Conservation (phyloP, 2,329 filamentous ascomycete species). For the Colletotrichum sublineola region DNA sequence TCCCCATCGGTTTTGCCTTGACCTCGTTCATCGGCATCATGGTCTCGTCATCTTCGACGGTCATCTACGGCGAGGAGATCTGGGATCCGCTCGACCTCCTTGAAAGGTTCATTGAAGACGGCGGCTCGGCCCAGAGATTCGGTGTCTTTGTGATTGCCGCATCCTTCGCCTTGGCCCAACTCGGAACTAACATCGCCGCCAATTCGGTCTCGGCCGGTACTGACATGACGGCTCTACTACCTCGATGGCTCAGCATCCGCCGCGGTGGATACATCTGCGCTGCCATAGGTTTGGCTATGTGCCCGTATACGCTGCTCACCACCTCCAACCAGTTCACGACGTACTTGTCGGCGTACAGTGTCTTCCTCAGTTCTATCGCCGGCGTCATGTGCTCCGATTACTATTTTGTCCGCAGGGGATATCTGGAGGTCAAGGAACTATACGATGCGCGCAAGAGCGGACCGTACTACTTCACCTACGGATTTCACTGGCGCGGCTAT, state of each 20-base stretch:
- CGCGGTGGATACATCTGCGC: constrained; percentile 91
- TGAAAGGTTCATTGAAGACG: constrained; percentile 76
- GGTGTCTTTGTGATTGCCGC: constrained; percentile 80
- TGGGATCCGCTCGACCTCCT: constrained; percentile 82
- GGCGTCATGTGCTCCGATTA: constrained; percentile 94
- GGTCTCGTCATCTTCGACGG: constrained; percentile 78
- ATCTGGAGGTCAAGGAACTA: constrained; percentile 81
- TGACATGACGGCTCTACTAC: constrained; percentile 84
- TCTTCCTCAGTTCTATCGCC: constrained; percentile 93
- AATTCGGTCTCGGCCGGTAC: constrained; percentile 88
- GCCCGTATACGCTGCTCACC: constrained; percentile 84
- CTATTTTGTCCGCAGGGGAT: constrained; percentile 86
- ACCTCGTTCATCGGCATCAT: constrained; percentile 89
- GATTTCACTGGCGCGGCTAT: constrained; percentile 88
- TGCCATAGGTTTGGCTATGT: constrained; percentile 83
- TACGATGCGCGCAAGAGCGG: constrained; percentile 78
- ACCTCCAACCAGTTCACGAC: constrained; percentile 87
- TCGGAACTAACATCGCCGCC: constrained; percentile 89
- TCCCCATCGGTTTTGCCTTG: constrained; percentile 78
- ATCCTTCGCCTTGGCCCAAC: constrained; percentile 82
- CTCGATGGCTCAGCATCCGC: constrained; percentile 85
- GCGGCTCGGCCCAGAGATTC: constrained; percentile 76
- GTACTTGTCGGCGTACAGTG: constrained; percentile 91
- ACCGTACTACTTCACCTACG: constrained; percentile 80
- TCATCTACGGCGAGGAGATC: constrained; percentile 74